Conservation (phyloP, 441 rosid species). For the Populus hybrid region DNA sequence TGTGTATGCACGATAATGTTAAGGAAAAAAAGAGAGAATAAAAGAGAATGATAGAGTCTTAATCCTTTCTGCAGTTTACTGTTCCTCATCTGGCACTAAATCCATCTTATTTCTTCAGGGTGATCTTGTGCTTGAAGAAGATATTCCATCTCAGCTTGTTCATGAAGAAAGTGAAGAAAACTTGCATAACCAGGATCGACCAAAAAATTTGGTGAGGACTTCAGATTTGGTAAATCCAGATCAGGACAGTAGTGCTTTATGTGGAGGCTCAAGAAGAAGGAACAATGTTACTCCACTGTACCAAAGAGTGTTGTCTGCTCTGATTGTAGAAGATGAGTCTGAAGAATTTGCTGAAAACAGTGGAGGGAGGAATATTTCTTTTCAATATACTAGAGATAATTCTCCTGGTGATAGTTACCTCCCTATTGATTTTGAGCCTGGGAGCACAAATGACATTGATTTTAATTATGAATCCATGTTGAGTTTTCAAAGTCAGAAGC, state of each 20-base stretch:
- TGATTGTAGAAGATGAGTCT: conserved; percentile 49
- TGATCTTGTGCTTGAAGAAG: conserved; percentile 28
- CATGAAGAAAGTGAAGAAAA: conserved; percentile 30
- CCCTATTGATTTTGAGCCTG: conserved; percentile 21
- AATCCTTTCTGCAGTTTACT: not conserved
- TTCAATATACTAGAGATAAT: conserved; percentile 25
- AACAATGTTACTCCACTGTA: conserved; percentile 41
- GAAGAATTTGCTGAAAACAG: conserved; percentile 35
- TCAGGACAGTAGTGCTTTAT: conserved; percentile 20
- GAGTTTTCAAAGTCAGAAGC: conserved; percentile 31
- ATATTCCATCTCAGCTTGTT: conserved; percentile 18
- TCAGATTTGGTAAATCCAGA: conserved; percentile 23
- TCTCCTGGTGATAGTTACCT: conserved; percentile 20
- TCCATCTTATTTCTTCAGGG: conserved; percentile 25
- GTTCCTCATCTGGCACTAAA: not conserved
- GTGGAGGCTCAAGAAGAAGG: conserved; percentile 23
- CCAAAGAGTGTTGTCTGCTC: conserved; percentile 56
- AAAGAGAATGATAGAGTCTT: not conserved
- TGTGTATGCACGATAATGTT: not conserved
- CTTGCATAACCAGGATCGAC: conserved; percentile 20
- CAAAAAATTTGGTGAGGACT: conserved; percentile 5
- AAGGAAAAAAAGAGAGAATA: not conserved
- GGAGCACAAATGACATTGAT: conserved; percentile 28
- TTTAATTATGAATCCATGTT: conserved; percentile 26
- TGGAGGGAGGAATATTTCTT: conserved; percentile 29